These are phyloP conservation scores for Thuja plicata DNA, from an alignment of 83 land plant species.

Conservation along the genomic window DNA sequence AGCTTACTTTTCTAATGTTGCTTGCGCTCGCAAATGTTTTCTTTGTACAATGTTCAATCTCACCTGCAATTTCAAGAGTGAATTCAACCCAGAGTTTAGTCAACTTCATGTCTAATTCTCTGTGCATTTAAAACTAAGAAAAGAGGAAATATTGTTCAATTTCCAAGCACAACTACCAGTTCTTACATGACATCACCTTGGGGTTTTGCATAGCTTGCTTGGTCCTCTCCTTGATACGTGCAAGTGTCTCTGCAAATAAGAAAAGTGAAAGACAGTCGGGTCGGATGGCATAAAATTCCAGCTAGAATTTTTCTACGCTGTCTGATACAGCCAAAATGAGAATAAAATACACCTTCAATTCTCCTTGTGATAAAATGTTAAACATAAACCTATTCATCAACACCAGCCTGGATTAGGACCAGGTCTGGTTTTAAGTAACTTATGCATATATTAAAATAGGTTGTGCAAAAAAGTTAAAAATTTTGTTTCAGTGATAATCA, in stretches of 20 bases:
- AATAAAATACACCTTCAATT: neutral
- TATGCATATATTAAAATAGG: neutral
- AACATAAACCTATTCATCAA: neutral
- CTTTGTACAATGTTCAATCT: neutral
- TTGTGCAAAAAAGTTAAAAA: neutral
- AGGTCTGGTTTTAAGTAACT: neutral
- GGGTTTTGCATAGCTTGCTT: constrained; percentile 80
- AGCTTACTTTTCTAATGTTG: neutral
- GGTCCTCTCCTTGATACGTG: constrained; percentile 74
- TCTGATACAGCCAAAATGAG: neutral
- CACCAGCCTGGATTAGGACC: neutral
- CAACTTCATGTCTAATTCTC: neutral
- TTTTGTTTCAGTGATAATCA: neutral
- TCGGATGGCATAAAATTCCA: neutral
- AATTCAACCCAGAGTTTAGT: neutral
- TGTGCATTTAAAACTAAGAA: neutral
- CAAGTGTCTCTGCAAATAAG: constrained; percentile 66
- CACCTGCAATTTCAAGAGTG: neutral
- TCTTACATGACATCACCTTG: constrained; percentile 87
- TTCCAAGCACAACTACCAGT: constrained; percentile 3
- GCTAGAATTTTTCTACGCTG: neutral
- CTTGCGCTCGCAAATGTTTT: neutral
- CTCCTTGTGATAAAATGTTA: neutral
- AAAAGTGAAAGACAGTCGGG: neutral
- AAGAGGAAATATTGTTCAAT: neutral